Conservation (phyloP, 257 asterid species). For the Schizonepeta tenuifolia region DNA sequence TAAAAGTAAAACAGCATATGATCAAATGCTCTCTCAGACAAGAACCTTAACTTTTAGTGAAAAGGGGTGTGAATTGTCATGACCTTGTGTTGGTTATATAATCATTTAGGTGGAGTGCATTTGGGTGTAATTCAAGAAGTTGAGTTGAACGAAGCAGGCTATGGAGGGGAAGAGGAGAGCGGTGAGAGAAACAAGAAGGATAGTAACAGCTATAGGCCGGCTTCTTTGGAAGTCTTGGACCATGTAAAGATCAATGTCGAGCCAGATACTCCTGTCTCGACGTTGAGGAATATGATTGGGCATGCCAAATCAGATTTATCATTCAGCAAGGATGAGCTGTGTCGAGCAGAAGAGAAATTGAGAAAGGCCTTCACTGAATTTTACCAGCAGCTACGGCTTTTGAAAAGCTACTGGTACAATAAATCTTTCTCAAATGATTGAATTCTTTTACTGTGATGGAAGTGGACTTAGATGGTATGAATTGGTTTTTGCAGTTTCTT, state of each 20-base stretch:
- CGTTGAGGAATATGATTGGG: constrained; percentile 51
- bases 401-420: constrained; percentile 67
- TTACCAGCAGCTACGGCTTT: constrained; percentile 64
- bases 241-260: constrained; percentile 68
- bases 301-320: constrained; percentile 49
- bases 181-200: constrained; percentile 20
- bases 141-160: constrained; percentile 54
- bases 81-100: neutral
- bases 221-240: constrained; percentile 62
- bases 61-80: neutral
- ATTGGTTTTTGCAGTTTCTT: constrained; percentile 58
- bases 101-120: constrained; percentile 28
- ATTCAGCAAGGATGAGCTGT: constrained; percentile 69
- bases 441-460: neutral
- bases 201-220: constrained; percentile 36
- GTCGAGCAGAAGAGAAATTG: constrained; percentile 60
- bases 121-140: constrained; percentile 71
- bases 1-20: too few species aligned
- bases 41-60: neutral
- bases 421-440: neutral
- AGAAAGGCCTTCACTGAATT: constrained; percentile 67
- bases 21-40: neutral
- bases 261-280: constrained; percentile 70
- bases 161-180: constrained; percentile 17
- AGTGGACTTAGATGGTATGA: constrained; percentile 26